Evolutionary conservation across 1,139 yeast species (phyloP).

Genomic region (Entelexis paramagnoliae): DNA sequence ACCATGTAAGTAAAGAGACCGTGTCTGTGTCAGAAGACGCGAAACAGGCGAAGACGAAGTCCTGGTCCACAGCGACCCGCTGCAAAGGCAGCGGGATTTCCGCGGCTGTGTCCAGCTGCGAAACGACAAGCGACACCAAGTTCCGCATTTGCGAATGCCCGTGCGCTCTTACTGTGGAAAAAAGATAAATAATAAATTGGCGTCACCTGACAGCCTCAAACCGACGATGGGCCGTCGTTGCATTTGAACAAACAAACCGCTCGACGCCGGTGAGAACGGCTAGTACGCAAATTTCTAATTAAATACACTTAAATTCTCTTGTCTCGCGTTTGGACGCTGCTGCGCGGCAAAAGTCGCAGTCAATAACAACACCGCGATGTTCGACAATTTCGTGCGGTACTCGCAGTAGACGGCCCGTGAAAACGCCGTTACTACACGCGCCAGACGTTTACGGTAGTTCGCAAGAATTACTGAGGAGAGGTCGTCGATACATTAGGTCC

Average conservation of each 20-base stretch:
- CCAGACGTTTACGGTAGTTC: no score
- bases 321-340: no score
- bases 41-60: constrained; percentile 14
- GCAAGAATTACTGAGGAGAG: not conserved
- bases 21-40: constrained; percentile 6
- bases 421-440: no score
- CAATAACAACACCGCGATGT: no score
- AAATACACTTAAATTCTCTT: no score
- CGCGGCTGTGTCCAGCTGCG: constrained; percentile 13
- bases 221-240: no score
- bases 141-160: constrained; percentile 18
- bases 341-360: no score
- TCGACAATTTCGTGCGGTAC: no score
- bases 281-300: no score
- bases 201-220: not conserved
- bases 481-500: not conserved
- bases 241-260: no score
- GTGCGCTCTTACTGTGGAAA: not conserved
- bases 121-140: constrained; percentile 18
- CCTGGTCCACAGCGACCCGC: constrained; percentile 13
- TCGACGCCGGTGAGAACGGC: no score
- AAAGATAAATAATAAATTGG: not conserved
- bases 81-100: constrained; percentile 16
- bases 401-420: no score
- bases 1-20: constrained; percentile 14